Base-by-base conservation (phyloP, 2,329 filamentous ascomycete genomes). In the Fusarium sp. region DNA sequence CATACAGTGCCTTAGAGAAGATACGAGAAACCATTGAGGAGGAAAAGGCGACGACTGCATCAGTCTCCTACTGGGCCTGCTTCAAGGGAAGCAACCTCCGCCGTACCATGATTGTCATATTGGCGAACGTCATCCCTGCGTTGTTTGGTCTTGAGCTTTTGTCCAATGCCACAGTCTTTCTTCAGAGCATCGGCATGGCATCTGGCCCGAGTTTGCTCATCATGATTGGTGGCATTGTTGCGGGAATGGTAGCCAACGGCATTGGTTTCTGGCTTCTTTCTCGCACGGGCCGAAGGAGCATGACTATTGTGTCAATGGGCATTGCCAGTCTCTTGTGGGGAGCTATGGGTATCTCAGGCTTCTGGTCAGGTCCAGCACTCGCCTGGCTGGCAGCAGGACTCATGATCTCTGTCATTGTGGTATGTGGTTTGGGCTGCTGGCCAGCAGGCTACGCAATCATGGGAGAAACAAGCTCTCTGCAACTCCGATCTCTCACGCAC, bases 101-200 rank as follows among this genome's bases (percentile, higher is more conserved):
- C 3, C 77, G 85, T 4, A 85, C 84, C 0, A 33, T 82, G 16
- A 83, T 85, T 11, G 79, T 82, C 52, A 72, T 81, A 8, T 82
- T 86, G 57, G 84, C 84, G 7, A 83, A 82, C 27, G 69, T 82
- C 4, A 68, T 87, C 10, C 84, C 85, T 0, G 78, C 81, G 16
- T 67, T 86, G 2, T 87, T 87, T 65, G 86, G 86, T 0, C 73
- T 87, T 9, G 80, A 84, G 6, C 77, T 88, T 4, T 74, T 88
- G 0, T 81, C 83, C 0, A 83, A 82, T 42, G 81, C 82, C 0
- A 85, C 82, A 27, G 85, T 87, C 38, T 83, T 82, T 25, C 38
- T 83, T 4, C 76, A 79, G n/a, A 78, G 77, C 0, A 70, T 82
- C 16, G 81, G 81, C 0, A 78, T 83, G 74, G 65, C 64, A 1